Evolutionary conservation across 495 filamentous ascomycete genomes (phyloP), one percentile per base, ranked within the genome.

Genomic region (Hyaloscypha variabilis): DNA sequence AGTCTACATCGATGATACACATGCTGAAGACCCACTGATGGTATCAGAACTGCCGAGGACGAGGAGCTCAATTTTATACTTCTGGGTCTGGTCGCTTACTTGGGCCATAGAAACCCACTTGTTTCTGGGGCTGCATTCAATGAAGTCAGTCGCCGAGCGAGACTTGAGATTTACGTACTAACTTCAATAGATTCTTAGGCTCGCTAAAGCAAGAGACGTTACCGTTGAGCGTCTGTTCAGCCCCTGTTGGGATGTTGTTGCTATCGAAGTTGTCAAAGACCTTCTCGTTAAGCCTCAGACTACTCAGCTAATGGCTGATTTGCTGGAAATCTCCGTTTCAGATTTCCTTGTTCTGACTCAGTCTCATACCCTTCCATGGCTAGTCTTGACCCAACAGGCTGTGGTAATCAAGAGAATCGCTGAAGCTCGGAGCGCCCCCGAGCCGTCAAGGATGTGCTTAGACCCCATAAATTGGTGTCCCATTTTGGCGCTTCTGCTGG

Each of bases 31-130:
- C 8, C 8, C 19, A 19, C 57, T 59, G 19, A 59, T 26, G 21
- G 11, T n/a, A 19, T 17, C 25, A 89, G 87, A 59, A 74, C 86
- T 51, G 89, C 85, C 29, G 79, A 80, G 26, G 91, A 93, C 67
- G 88, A 93, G 50, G 90, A 96, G 73, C 85, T 95, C 52, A 93
- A 94, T 69, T 84, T 97, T 57, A 90, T 92, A 39, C 81, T 99
- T 34, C 78, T 96, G 53, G 88, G 88, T 61, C 81, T 99, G 5
- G 79, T 97, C 26, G 90, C 96, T 39, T 97, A 94, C 72, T 81
- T 98, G 1, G 94, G 93, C 13, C 87, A 96, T 72, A 79, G 88
- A 28, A 96, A 95, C 74, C 83, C 87, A 21, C 84, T 96, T 6
- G 79, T 97, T 5, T 91, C 87, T 67, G 90, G 87, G 3, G 80